Base-by-base conservation (phyloP, 495 filamentous ascomycete genomes). In the Penicillium bialowiezense region DNA sequence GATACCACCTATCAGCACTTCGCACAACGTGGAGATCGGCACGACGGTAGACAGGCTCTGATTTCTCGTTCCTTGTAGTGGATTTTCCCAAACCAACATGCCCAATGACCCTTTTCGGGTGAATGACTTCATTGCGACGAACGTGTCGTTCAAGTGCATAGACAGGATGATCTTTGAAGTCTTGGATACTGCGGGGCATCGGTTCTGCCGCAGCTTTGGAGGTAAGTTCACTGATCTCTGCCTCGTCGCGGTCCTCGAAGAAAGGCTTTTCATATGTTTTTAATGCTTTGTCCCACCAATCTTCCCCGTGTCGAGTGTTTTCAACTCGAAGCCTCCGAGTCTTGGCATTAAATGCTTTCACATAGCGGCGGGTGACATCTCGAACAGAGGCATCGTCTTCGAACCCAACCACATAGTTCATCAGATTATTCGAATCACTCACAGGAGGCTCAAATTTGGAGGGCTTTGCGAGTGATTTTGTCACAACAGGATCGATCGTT, bases 161-260 rank as follows among this genome's bases (percentile, higher is more conserved):
- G 37, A 89, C 68, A 0, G 95, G 95, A 66, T 99, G 93, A 56
- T 88, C 84, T 62, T 95, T 96, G 68, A 97, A 95, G 58, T 97
- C 92, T 36, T 84, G 80, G 14, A 97, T 81, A 54, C 91, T 96
- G 36, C 83, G 80, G 5, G 93, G 93, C 84, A 99, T 91, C 4
- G 87, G 87, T 59, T 99, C 93, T 9, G 76, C 72, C 0, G 83
- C 81, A 48, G 89, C 85, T 49, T 78, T 81, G 6, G 78, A 76
- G 0, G 80, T 75, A 3, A 98, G 69, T 56, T 95, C 91, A 8
- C 75, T 83, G 23, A 86, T 75, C 61, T 98, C 93, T 19, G 93
- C 78, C 64, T 89, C 84, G 55, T 96, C 90, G 2, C 89, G 74
- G 55, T 91, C 86, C 35, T 79, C 60, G 3, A 68, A 34, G 29